A percentile compares a stretch with the other conserved stretches of the same genome.
Evolutionary conservation across 768 basidiomycete species (phyloP).

Genomic region (Collybia nuda): DNA sequence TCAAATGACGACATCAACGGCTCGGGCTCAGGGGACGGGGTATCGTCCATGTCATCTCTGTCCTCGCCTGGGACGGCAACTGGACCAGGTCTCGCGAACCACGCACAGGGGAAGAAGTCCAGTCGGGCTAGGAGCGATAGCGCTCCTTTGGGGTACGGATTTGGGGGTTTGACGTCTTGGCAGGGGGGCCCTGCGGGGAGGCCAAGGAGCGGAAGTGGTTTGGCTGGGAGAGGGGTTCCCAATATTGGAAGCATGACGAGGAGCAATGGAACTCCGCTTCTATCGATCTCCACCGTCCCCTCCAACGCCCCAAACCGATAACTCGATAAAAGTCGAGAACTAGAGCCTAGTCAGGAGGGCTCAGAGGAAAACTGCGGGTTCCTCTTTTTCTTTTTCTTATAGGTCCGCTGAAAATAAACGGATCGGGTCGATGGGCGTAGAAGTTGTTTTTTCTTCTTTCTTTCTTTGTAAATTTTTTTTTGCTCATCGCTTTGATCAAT

Average conservation of each 20-base stretch:
- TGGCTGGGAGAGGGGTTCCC: slow-evolving; percentile 37
- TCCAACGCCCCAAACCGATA: slow-evolving; percentile 13
- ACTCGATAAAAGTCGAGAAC: neutral
- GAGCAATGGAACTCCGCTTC: slow-evolving; percentile 21
- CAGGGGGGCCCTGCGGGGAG: slow-evolving; percentile 30
- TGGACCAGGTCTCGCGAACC: slow-evolving; percentile 8
- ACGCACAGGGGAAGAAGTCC: slow-evolving; percentile 33
- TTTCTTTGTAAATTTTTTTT: neutral
- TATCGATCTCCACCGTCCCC: slow-evolving; percentile 33
- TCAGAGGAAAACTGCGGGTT: neutral
- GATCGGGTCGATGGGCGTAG: neutral
- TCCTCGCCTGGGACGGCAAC: slow-evolving; percentile 30
- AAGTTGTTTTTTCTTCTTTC: neutral
- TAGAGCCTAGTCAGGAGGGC: neutral
- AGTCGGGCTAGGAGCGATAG: slow-evolving; percentile 68
- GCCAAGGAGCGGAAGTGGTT: slow-evolving; percentile 53
- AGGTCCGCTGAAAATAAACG: neutral
- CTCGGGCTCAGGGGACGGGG: slow-evolving; percentile 19
- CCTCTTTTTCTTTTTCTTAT: neutral
- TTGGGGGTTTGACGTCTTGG: slow-evolving; percentile 25
- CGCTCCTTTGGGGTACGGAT: slow-evolving; percentile 61
- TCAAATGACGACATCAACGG: slow-evolving; percentile 29
- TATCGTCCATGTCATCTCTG: slow-evolving; percentile 24
- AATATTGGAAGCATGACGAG: slow-evolving; percentile 37
- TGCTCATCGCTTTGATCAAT: neutral